phyloP scores from a whole-genome alignment of 139 green algal genomes.

The Diplosphaera chodatii region DNA sequence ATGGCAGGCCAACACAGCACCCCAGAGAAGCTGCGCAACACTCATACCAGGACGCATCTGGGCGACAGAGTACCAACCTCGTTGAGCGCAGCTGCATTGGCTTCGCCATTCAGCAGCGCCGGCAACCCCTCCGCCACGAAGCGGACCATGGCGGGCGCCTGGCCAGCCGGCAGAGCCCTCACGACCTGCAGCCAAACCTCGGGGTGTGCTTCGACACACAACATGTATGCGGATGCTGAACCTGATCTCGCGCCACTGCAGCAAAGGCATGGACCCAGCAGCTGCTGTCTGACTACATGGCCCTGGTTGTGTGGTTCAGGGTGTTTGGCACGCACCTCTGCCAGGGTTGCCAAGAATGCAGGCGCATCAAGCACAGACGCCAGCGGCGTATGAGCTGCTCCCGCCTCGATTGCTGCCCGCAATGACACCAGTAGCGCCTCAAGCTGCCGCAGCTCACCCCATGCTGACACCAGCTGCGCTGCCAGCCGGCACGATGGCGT shows the following conservation, averaged over 20 bases:
- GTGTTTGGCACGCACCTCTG: not conserved
- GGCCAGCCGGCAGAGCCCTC: not conserved
- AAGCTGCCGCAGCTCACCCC: conserved; percentile 31
- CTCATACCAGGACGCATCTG: too few relatives aligned
- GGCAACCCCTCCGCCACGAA: not conserved
- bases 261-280: too few relatives aligned
- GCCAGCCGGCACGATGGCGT: not conserved
- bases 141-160: not conserved
- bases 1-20: too few relatives aligned
- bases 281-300: too few relatives aligned
- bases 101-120: not conserved
- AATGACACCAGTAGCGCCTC: conserved; percentile 24
- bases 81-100: not conserved
- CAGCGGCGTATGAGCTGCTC: not conserved
- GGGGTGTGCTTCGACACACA: too few relatives aligned
- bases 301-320: too few relatives aligned
- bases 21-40: too few relatives aligned
- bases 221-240: too few relatives aligned
- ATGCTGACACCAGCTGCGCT: conserved; percentile 15
- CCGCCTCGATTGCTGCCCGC: not conserved
- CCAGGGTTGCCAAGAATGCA: not conserved
- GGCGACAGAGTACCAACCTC: too few relatives aligned
- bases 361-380: not conserved
- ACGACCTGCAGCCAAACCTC: not conserved
- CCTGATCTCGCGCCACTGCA: too few relatives aligned